Percentiles rank a stretch among this genome's conserved stretches.
phyloP scores from a whole-genome alignment of 2,329 filamentous ascomycete genomes.

The Verticillium tricorpus region DNA sequence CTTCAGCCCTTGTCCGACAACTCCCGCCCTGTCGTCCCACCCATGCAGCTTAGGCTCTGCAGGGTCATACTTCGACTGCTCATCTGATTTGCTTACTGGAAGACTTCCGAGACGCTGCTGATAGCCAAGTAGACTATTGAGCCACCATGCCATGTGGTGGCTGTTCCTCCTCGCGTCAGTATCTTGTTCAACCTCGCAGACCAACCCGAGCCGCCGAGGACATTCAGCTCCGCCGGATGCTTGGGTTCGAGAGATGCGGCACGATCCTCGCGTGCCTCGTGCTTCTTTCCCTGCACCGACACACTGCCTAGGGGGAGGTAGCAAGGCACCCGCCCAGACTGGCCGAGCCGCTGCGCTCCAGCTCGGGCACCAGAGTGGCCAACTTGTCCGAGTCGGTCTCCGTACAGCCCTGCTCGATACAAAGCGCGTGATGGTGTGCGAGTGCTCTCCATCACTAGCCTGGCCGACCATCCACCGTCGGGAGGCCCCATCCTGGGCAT shows the following conservation, averaged over 20 bases:
- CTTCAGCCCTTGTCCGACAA: background rate
- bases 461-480: background rate
- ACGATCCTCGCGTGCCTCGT: background rate
- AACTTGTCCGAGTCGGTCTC: background rate
- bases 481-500: background rate
- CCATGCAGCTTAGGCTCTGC: background rate
- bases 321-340: background rate
- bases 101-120: background rate
- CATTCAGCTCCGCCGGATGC: background rate
- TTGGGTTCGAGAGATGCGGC: background rate
- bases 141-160: background rate
- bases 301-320: background rate
- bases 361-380: background rate
- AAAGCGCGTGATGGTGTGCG: background rate
- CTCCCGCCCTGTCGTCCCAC: background rate
- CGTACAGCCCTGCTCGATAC: background rate
- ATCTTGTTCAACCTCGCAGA: background rate
- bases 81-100: background rate
- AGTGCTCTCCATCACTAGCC: background rate
- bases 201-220: background rate
- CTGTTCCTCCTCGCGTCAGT: background rate
- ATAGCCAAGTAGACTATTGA: background rate
- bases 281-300: background rate
- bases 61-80: background rate
- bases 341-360: background rate